Conservation (phyloP, 768 basidiomycete species). For the Kwoniella pini region DNA sequence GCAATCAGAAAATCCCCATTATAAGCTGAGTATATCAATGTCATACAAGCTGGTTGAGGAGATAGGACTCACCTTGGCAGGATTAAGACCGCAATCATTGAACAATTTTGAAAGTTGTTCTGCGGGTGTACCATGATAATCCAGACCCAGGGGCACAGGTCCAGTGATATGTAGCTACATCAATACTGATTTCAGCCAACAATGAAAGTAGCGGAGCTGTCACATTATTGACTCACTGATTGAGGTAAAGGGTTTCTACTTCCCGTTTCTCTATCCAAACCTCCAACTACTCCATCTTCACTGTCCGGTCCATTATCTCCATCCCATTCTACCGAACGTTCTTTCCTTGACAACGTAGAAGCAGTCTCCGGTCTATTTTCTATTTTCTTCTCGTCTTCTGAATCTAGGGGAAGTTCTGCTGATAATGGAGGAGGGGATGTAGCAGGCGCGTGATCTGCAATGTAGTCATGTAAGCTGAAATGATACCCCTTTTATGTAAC, state of each 20-base stretch:
- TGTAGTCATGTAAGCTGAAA: background rate
- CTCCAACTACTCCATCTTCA: slow-evolving; percentile 17
- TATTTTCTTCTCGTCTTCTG: background rate
- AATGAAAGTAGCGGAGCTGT: too few species aligned
- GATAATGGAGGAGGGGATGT: slow-evolving; percentile 29
- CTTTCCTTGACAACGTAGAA: slow-evolving; percentile 18
- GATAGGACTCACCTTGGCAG: slow-evolving; percentile 63
- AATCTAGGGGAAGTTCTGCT: background rate
- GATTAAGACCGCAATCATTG: slow-evolving; percentile 87
- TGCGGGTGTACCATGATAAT: slow-evolving; percentile 60
- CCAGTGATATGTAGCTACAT: background rate
- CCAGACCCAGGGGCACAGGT: slow-evolving; percentile 30
- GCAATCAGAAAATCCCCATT: background rate
- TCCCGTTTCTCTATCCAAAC: slow-evolving; percentile 33
- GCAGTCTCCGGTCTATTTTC: slow-evolving; percentile 14
- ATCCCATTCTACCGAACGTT: slow-evolving; percentile 20
- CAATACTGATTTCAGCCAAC: slow-evolving; percentile 13
- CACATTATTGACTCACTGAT: slow-evolving; percentile 35
- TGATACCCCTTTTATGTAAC: background rate
- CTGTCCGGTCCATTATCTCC: slow-evolving; percentile 10
- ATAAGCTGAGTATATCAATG: too few species aligned
- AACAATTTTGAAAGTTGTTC: slow-evolving; percentile 77
- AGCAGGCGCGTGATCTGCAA: slow-evolving; percentile 40
- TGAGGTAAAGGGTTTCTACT: slow-evolving; percentile 46
- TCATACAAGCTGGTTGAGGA: background rate